phyloP scores from a whole-genome alignment of 352 stramenopile species.

The Phytophthora pini region DNA sequence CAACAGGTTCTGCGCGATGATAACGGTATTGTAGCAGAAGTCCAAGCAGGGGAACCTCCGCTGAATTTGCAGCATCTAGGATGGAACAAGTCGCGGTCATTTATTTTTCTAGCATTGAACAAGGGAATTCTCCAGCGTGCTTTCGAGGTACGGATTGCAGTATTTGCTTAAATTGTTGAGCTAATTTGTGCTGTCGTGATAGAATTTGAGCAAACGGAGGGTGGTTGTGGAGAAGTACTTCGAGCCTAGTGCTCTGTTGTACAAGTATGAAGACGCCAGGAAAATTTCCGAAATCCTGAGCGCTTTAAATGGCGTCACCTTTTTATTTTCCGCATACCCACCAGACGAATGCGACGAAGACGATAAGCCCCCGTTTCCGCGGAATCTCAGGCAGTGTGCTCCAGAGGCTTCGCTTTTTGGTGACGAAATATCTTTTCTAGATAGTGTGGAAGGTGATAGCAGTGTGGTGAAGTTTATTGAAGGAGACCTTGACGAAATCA shows the following conservation, averaged over 20 bases:
- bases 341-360: slow-evolving; percentile 18
- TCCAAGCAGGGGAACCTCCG: slow-evolving; percentile 40
- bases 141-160: slow-evolving; percentile 53
- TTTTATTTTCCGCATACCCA: slow-evolving; percentile 51
- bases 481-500: slow-evolving; percentile 55
- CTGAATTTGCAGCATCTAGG: slow-evolving; percentile 59
- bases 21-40: slow-evolving; percentile 62
- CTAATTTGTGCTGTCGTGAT: not conserved
- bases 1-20: slow-evolving; percentile 71
- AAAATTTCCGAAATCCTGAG: slow-evolving; percentile 68
- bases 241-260: slow-evolving; percentile 60
- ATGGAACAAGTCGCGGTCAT: slow-evolving; percentile 69
- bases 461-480: slow-evolving; percentile 34
- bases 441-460: slow-evolving; percentile 33
- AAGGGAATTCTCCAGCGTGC: slow-evolving; percentile 77
- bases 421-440: slow-evolving; percentile 26
- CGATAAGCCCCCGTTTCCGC: slow-evolving; percentile 35
- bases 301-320: slow-evolving; percentile 76
- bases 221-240: slow-evolving; percentile 72
- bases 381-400: slow-evolving; percentile 61
- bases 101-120: slow-evolving; percentile 76
- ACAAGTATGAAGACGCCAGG: slow-evolving; percentile 64
- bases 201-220: slow-evolving; percentile 79
- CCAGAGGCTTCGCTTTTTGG: slow-evolving; percentile 50
- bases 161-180: no score